A percentile compares a stretch with the other conserved stretches of the same genome.
Conservation (phyloP, 495 filamentous ascomycete genomes). For the Parmelia sp. region DNA sequence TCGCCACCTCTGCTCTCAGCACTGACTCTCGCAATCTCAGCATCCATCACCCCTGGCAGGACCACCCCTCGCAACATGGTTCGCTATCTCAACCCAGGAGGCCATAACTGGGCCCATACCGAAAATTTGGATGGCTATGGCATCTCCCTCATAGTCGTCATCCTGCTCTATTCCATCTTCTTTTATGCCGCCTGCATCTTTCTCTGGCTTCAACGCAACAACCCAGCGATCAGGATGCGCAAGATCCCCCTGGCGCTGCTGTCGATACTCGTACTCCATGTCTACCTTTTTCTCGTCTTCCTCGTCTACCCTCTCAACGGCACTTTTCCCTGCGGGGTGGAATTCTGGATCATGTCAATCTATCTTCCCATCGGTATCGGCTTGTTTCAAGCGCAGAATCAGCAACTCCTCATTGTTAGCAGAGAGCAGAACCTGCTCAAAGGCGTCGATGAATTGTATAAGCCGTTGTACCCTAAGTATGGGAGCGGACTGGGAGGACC, state of each 20-base stretch:
- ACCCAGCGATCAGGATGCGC: slow-evolving; percentile 57
- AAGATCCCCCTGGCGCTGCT: slow-evolving; percentile 53
- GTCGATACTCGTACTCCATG: slow-evolving; percentile 54
- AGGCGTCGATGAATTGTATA: slow-evolving; percentile 17
- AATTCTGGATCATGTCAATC: slow-evolving; percentile 72
- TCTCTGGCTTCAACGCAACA: slow-evolving; percentile 49
- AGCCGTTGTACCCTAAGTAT: slow-evolving; percentile 10
- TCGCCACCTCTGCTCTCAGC: background rate
- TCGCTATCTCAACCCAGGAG: slow-evolving; percentile 22
- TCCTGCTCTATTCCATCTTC: slow-evolving; percentile 20
- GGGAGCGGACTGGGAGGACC: slow-evolving; percentile 12
- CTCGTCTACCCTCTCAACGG: slow-evolving; percentile 56
- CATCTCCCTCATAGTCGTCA: slow-evolving; percentile 22
- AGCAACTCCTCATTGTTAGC: slow-evolving; percentile 58
- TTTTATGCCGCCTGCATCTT: slow-evolving; percentile 47
- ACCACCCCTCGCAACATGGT: slow-evolving; percentile 13
- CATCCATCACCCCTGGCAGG: background rate
- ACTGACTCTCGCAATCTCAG: background rate
- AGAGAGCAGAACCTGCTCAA: slow-evolving; percentile 43
- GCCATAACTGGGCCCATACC: slow-evolving; percentile 19
- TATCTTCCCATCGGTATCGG: slow-evolving; percentile 63
- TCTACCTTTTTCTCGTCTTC: slow-evolving; percentile 56
- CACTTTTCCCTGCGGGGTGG: slow-evolving; percentile 48
- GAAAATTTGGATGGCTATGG: slow-evolving; percentile 26
- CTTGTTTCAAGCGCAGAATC: slow-evolving; percentile 64